Conservation (phyloP, 1,139 yeast species). For the Scheffersomyces stambukii region DNA sequence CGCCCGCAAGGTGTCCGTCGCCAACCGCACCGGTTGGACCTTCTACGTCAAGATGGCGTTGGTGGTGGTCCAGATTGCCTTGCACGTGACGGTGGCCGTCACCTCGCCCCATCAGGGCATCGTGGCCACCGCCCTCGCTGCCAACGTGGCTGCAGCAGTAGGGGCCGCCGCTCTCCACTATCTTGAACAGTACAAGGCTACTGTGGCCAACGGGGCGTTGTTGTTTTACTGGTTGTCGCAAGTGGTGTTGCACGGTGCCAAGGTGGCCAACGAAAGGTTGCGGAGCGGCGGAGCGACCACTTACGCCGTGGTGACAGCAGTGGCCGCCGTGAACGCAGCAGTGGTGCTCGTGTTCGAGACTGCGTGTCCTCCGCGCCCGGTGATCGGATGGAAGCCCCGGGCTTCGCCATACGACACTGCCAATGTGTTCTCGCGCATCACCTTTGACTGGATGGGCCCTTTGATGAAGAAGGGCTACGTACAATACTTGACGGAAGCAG, state of each 20-base stretch:
- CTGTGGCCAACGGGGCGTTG: conserved; percentile 64
- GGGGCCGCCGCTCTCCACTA: conserved; percentile 60
- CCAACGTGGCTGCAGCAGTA: conserved; percentile 38
- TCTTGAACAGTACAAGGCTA: conserved; percentile 64
- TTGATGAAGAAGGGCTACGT: conserved; percentile 82
- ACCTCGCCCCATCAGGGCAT: conserved; percentile 34
- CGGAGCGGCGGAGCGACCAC: conserved; percentile 36
- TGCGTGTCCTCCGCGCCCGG: conserved; percentile 36
- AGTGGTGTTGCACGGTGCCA: conserved; percentile 34
- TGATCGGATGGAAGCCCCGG: conserved; percentile 23
- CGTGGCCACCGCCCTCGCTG: conserved; percentile 36
- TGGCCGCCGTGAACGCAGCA: conserved; percentile 47
- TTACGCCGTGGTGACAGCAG: conserved; percentile 40
- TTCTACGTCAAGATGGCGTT: conserved; percentile 42
- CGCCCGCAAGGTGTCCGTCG: conserved; percentile 23
- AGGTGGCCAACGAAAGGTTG: conserved; percentile 43
- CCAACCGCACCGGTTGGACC: conserved; percentile 36
- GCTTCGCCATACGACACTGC: conserved; percentile 73
- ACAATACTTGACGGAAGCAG: conserved; percentile 68
- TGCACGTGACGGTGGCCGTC: conserved; percentile 22
- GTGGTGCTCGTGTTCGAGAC: conserved; percentile 54
- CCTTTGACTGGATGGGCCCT: conserved; percentile 91
- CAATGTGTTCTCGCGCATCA: conserved; percentile 71
- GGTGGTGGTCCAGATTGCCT: conserved; percentile 36
- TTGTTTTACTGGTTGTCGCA: conserved; percentile 75